Evolutionary conservation across 306 rosid species (phyloP), one percentile per base, ranked within the genome.

Genomic region (Sesbania bispinosa): DNA sequence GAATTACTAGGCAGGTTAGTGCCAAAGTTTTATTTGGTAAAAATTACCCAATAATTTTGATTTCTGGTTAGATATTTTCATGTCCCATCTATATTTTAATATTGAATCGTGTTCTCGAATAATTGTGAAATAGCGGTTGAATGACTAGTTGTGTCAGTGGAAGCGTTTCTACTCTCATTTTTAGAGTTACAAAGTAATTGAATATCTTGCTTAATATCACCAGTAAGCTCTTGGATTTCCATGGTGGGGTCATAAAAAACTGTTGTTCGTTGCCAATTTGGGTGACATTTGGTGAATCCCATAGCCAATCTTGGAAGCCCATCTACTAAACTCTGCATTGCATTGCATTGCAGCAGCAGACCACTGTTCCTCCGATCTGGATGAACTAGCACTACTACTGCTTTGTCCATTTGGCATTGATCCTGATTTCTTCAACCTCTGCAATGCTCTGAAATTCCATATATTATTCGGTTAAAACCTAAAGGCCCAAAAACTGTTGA

Each of bases 281-380:
- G 85, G 97, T 5, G 97, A 95, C 0, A 96, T 91, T 82, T 88
- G 93, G 69, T 95, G 99, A 73, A 95, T 95, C 51, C 96, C 96
- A 53, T 76, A 88, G 14, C 97, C 97, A 16, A 95, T 85, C 76
- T 84, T 95, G 71, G 99, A 88, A 74, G 99, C 99, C 62, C 95
- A 85, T 46, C 58, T 62, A 62, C 91, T 95, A 67, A 95, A 95
- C 79, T 91, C 99, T 0, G 97, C n/a, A n/a, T n/a, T n/a, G n/a
- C n/a, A 95, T 69, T 89, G 96, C 58, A 83, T 78, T 11, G 87
- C 90, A 7, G 86, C 78, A 0, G 85, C 86, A 1, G 96, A 86
- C 59, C 89, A 88, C 23, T 85, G 88, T 53, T 95, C 96, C 62
- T 95, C 96, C 16, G 85, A 83, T 78, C 83, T 90, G 11, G 90